Percentiles rank a stretch among this genome's conserved stretches.
phyloP scores from a whole-genome alignment of 2,329 filamentous ascomycete species.

The Anisogramma anomala region DNA sequence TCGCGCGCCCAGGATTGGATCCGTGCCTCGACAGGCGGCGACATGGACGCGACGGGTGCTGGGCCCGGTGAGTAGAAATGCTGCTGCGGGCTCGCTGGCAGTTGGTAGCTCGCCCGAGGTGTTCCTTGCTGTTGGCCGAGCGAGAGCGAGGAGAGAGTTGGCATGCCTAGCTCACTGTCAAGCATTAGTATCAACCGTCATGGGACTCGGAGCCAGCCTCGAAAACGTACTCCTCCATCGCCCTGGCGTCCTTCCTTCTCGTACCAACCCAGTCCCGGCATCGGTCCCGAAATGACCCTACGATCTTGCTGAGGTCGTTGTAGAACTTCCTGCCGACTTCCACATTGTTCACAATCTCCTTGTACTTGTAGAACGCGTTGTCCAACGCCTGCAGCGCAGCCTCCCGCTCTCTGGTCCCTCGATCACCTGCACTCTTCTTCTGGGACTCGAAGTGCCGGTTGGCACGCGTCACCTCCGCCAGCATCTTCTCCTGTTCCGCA shows the following conservation, averaged over 20 bases:
- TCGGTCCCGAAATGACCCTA: constrained; percentile 65
- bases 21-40: constrained; percentile 32
- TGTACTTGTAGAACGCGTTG: constrained; percentile 89
- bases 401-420: constrained; percentile 62
- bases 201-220: constrained; percentile 7
- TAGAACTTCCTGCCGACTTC: constrained; percentile 93
- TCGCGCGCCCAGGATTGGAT: constrained; percentile 44
- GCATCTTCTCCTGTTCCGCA: constrained; percentile 62
- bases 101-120: constrained; percentile 11
- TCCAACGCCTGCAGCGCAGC: constrained; percentile 78
- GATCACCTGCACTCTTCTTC: constrained; percentile 52
- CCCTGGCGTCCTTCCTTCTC: constrained; percentile 67
- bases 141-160: constrained; percentile 34
- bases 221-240: constrained; percentile 56
- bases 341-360: constrained; percentile 84
- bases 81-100: constrained; percentile 14
- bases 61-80: constrained; percentile 22
- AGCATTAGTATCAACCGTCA: constrained; percentile 11
- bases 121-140: constrained; percentile 24
- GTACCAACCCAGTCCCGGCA: constrained; percentile 71
- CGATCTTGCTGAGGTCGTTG: constrained; percentile 84
- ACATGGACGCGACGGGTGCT: constrained; percentile 17
- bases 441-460: constrained; percentile 69
- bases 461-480: constrained; percentile 57
- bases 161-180: constrained; percentile 40